phyloP scores from a whole-genome alignment of 768 basidiomycete species.

The Daedalea quercina region DNA sequence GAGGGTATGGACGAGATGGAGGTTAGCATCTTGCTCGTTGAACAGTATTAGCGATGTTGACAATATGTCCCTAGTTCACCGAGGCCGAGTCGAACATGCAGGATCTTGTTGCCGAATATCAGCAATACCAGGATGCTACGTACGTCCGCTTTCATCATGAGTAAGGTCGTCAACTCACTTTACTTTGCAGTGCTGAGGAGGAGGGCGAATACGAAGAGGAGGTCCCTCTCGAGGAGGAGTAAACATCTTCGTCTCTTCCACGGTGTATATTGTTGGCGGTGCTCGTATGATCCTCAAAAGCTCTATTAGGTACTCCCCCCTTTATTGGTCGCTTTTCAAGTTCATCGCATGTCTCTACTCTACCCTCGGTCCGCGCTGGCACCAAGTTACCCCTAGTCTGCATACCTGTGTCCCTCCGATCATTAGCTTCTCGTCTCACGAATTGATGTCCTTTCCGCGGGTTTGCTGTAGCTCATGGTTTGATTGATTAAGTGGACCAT shows the following conservation, averaged over 20 bases:
- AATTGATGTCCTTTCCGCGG: conserved; percentile 5
- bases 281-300: conserved; percentile 18
- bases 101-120: conserved; percentile 96
- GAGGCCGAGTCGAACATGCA: conserved; percentile 99
- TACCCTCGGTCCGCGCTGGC: conserved; percentile 11
- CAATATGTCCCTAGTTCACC: conserved; percentile 57
- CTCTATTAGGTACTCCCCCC: conserved; percentile 22
- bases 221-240: conserved; percentile 46
- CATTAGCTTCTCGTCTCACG: conserved; percentile 10
- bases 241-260: conserved; percentile 9
- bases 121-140: conserved; percentile 94
- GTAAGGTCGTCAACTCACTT: background rate
- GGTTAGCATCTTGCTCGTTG: conserved; percentile 33
- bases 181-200: conserved; percentile 59
- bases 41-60: too few relatives aligned
- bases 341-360: conserved; percentile 14
- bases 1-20: conserved; percentile 99
- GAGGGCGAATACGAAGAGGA: conserved; percentile 90
- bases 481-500: background rate
- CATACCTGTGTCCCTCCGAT: conserved; percentile 17
- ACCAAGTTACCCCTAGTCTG: conserved; percentile 24
- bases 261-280: conserved; percentile 5
- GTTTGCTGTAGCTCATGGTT: background rate
- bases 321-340: conserved; percentile 26
- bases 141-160: conserved; percentile 34